These are phyloP conservation scores for Pyrenochaeta sp. DNA, from an alignment of 2,329 filamentous ascomycete species.

Conservation along the genomic window DNA sequence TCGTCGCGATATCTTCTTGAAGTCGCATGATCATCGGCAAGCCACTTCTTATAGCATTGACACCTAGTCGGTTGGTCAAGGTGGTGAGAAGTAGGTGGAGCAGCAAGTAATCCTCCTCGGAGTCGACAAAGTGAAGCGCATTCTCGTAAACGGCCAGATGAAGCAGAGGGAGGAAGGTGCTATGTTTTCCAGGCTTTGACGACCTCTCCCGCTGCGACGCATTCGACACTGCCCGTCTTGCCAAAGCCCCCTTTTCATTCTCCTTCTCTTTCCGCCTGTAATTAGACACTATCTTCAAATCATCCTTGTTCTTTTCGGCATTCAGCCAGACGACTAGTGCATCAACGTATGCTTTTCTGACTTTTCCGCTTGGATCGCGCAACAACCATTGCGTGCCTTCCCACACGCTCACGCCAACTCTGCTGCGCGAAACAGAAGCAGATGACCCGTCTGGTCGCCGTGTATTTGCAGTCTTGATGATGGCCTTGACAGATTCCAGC, in stretches of 20 bases:
- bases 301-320: constrained; percentile 74
- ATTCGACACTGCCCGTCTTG: constrained; percentile 72
- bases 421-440: constrained; percentile 71
- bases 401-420: constrained; percentile 84
- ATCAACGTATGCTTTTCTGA: constrained; percentile 85
- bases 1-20: constrained; percentile 79
- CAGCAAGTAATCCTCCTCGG: constrained; percentile 76
- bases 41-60: constrained; percentile 80
- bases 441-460: constrained; percentile 50
- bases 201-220: constrained; percentile 68
- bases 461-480: constrained; percentile 79
- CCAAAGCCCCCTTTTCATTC: constrained; percentile 54
- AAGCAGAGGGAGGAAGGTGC: constrained; percentile 77
- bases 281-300: constrained; percentile 69
- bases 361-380: constrained; percentile 76
- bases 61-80: constrained; percentile 77
- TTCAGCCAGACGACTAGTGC: constrained; percentile 84
- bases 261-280: constrained; percentile 51
- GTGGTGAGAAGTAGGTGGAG: constrained; percentile 79
- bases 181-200: constrained; percentile 61
- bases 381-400: constrained; percentile 96
- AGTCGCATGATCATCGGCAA: constrained; percentile 88
- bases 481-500: constrained; percentile 80
- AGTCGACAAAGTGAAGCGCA: constrained; percentile 68
- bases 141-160: constrained; percentile 92